Conservation (phyloP, 169 alveolate genomes). For the Plasmodium reichenowi region DNA sequence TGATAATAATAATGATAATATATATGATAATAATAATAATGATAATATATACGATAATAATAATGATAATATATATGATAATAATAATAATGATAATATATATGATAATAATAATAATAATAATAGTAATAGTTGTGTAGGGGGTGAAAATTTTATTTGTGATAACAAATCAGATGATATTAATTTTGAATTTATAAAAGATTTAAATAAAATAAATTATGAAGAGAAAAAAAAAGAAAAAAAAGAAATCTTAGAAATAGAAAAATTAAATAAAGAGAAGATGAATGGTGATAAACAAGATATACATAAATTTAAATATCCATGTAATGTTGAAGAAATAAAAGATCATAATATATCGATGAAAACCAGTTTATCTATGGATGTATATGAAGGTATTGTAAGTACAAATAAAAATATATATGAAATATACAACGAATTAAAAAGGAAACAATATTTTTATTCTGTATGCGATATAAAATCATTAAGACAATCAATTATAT, state of each 20-base stretch:
- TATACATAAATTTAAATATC: conserved; percentile 1
- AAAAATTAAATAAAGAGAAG: too few relatives aligned
- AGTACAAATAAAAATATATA: conserved; percentile 51
- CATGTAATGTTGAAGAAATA: conserved; percentile 2
- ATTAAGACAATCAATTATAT: conserved; percentile 39
- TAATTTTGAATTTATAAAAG: background rate
- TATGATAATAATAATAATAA: background rate
- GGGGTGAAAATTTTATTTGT: background rate
- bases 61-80: background rate
- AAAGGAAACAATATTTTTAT: conserved; percentile 17
- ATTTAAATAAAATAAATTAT: conserved; percentile 1
- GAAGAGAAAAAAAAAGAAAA: background rate
- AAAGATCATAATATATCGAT: conserved; percentile 29
- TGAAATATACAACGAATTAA: background rate
- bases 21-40: background rate
- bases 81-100: background rate
- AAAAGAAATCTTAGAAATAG: background rate
- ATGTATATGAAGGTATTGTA: conserved; percentile 31
- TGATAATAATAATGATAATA: background rate
- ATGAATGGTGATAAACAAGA: background rate
- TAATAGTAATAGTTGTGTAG: background rate
- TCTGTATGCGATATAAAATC: conserved; percentile 32
- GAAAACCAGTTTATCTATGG: conserved; percentile 24
- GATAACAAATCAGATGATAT: background rate
- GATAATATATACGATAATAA: background rate